Conservation (phyloP, 345 rosid genomes). For the rapeseed (Brassica napus) region DNA sequence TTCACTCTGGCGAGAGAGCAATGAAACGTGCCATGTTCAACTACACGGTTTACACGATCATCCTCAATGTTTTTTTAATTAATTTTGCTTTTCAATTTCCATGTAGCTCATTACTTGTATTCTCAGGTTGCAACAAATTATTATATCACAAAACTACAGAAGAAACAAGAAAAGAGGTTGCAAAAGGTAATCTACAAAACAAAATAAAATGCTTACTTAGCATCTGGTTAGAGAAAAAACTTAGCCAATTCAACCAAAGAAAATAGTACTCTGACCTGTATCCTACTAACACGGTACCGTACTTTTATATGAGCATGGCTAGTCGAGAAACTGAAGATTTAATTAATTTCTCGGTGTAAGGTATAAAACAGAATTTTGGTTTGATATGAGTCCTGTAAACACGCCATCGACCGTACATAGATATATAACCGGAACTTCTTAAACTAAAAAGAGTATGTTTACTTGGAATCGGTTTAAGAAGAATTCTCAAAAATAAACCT, state of each 20-base stretch:
- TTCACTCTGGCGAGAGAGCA: constrained; percentile 82
- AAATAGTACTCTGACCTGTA: neutral
- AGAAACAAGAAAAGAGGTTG: constrained; percentile 61
- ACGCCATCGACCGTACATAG: neutral
- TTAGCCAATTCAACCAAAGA: neutral
- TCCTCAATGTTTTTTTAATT: neutral
- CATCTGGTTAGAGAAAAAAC: neutral
- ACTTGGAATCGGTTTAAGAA: neutral
- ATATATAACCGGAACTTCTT: neutral
- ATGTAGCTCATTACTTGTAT: neutral
- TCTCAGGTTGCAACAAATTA: constrained; percentile 77
- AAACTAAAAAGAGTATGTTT: neutral
- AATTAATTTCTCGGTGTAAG: neutral
- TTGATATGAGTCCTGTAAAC: neutral
- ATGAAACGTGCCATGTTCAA: constrained; percentile 81
- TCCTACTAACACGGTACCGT: neutral
- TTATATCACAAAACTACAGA: constrained; percentile 53
- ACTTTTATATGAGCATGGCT: neutral
- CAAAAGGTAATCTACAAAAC: constrained; percentile 51
- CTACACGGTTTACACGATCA: constrained; percentile 49
- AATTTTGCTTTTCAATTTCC: neutral
- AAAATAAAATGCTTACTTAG: neutral
- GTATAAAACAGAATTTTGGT: neutral
- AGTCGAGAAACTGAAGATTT: neutral
- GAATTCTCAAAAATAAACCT: neutral